Evolutionary conservation across 129 eudicot genomes (phyloP).

Genomic region (Calendula officinalis): DNA sequence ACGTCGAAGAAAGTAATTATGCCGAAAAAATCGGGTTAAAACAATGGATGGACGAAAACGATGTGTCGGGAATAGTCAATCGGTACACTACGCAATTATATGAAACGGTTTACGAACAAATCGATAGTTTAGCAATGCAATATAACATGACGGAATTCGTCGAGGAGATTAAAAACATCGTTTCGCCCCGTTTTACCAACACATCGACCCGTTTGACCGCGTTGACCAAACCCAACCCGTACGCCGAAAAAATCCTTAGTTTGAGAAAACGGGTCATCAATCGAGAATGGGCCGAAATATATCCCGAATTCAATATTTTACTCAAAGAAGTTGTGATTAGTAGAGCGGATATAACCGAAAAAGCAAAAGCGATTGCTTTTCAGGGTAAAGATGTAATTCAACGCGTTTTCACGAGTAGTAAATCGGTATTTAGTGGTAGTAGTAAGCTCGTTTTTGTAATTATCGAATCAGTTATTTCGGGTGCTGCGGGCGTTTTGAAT

Average conservation of each 20-base stretch:
- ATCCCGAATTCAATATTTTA: conserved; percentile 58
- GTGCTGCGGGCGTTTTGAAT: conserved; percentile 80
- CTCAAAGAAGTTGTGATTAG: conserved; percentile 55
- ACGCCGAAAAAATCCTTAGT: conserved; percentile 62
- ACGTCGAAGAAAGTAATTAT: conserved; percentile 79
- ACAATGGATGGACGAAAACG: conserved; percentile 89
- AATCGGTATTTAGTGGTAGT: conserved; percentile 72
- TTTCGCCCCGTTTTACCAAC: conserved; percentile 43
- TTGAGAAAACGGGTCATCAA: conserved; percentile 55
- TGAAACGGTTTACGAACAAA: conserved; percentile 72
- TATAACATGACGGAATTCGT: conserved; percentile 89
- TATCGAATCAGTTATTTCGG: conserved; percentile 62
- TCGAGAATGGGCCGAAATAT: conserved; percentile 78
- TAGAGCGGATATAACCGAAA: conserved; percentile 67
- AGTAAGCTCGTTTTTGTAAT: conserved; percentile 56
- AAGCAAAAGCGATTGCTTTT: conserved; percentile 70
- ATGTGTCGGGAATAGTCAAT: conserved; percentile 90
- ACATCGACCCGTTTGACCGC: conserved; percentile 43
- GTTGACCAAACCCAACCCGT: conserved; percentile 55
- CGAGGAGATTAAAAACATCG: conserved; percentile 41
- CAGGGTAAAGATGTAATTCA: conserved; percentile 85
- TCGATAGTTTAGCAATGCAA: conserved; percentile 80
- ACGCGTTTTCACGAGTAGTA: conserved; percentile 60
- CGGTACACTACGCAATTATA: conserved; percentile 62
- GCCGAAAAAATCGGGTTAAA: conserved; percentile 88